Base-by-base conservation (phyloP, 306 rosid genomes). In the Boehmeria nivea region DNA sequence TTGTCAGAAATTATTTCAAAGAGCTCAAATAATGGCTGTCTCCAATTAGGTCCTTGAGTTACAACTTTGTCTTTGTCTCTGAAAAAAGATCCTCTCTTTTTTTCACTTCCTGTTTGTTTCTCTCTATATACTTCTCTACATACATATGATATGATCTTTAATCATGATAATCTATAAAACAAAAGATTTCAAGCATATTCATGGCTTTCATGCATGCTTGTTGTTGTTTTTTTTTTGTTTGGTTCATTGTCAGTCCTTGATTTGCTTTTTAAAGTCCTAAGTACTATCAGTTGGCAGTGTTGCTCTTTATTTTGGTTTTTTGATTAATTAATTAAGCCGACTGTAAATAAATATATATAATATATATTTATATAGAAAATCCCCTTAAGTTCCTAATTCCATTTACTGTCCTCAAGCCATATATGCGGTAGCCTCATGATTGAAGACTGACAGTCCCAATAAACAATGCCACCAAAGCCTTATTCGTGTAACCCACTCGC, bases 361-460 rank as follows among this genome's bases (percentile, higher is more conserved):
- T n/a, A n/a, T n/a, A n/a, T n/a, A n/a, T n/a, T n/a, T n/a, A n/a
- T n/a, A n/a, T 10, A 31, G 36, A 31, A 10, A 31, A 10, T 6
- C 36, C 9, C 36, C 9, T 31, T 19, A n/a, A n/a, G n/a, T n/a
- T n/a, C n/a, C n/a, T n/a, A 8, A 42, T 60, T 51, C 21, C 49
- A 50, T n/a, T 42, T n/a, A n/a, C 37, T 13, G 38, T 31, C 37
- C 12, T 51, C 55, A 19, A 33, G 7, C 39, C 39, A 15, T 22
- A 37, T 50, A n/a, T 48, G 22, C 68, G n/a, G 63, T 69, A 63
- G 76, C 38, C 76, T 78, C 73, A 80, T 80, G 84, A 77, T 80
- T 69, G 82, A 73, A 46, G 24, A 39, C 76, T 72, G 86, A 69
- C 82, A 61, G 22, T 21, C 51, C 8, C 28, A 52, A 12, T 74